A percentile compares a stretch with the other conserved stretches of the same genome.
Evolutionary conservation across 2,329 filamentous ascomycete species (phyloP).

Genomic region (Cordyceps cicadae): DNA sequence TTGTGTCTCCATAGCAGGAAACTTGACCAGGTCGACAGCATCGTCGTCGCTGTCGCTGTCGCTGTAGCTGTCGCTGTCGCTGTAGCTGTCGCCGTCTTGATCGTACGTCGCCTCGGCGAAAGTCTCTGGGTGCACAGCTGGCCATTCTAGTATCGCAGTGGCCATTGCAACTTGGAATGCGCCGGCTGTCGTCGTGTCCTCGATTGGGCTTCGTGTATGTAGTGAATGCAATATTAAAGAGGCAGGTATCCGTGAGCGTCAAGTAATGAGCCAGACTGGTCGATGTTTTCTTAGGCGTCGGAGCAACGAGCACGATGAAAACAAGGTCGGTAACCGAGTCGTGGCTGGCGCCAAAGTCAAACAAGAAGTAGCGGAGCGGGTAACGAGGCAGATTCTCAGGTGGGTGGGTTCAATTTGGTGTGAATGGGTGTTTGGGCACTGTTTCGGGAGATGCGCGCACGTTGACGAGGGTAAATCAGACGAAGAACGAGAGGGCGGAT

Average conservation of each 20-base stretch:
- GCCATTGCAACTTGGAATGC: not conserved
- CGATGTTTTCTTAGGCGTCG: not conserved
- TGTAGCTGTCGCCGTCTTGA: not conserved
- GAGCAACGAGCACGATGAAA: not conserved
- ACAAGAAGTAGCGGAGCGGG: not conserved
- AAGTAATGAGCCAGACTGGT: not conserved
- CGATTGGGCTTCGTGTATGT: not conserved
- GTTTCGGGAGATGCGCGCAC: not conserved
- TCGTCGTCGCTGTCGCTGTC: not conserved
- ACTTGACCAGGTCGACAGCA: conserved; percentile 5
- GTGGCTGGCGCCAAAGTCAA: not conserved
- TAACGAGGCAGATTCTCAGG: not conserved
- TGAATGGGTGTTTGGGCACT: not conserved
- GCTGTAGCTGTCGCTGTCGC: no score
- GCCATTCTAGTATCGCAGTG: not conserved
- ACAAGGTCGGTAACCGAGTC: not conserved
- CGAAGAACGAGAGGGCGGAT: not conserved
- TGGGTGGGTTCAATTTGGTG: not conserved
- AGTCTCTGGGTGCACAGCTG: not conserved
- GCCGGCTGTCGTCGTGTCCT: not conserved
- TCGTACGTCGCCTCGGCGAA: not conserved
- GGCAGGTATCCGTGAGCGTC: not conserved
- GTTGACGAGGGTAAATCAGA: not conserved
- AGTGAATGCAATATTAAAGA: not conserved
- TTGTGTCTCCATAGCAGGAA: not conserved